Percentiles rank a stretch among this genome's conserved stretches.
Conservation (phyloP, 805 yeast species). For the Wickerhamia fluorescens region DNA sequence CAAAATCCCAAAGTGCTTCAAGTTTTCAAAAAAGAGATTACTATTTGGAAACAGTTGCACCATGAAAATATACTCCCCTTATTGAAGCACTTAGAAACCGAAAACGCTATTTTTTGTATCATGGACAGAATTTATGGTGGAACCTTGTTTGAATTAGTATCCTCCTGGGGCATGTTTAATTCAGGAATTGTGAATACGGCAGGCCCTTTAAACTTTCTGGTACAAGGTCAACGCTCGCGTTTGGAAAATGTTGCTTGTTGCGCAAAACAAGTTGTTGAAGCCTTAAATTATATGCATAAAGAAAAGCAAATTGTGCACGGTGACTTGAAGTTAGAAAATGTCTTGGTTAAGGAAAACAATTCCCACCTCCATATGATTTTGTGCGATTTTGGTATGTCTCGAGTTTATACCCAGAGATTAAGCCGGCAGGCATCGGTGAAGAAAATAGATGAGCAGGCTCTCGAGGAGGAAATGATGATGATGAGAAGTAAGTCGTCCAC, state of each 20-base stretch:
- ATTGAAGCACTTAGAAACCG: constrained; percentile 53
- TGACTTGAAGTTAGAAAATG: constrained; percentile 77
- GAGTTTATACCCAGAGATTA: constrained; percentile 23
- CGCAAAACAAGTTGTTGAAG: constrained; percentile 49
- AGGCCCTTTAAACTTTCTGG: constrained; percentile 22
- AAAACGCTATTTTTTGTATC: constrained; percentile 60
- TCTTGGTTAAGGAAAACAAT: constrained; percentile 44
- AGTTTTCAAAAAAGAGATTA: constrained; percentile 63
- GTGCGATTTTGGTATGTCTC: constrained; percentile 88
- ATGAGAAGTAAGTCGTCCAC: constrained; percentile 29
- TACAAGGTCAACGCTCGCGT: constrained; percentile 23
- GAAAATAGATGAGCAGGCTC: constrained; percentile 1
- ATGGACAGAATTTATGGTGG: constrained; percentile 69
- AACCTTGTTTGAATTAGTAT: constrained; percentile 69
- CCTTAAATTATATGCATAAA: constrained; percentile 52
- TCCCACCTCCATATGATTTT: constrained; percentile 39
- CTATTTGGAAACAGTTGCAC: constrained; percentile 64
- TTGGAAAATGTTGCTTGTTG: constrained; percentile 27
- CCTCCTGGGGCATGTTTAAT: constrained; percentile 51
- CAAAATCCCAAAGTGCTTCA: constrained; percentile 43
- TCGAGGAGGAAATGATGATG: constrained; percentile 11
- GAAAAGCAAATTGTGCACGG: constrained; percentile 64
- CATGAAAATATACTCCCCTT: constrained; percentile 64
- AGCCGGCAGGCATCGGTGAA: constrained; percentile 15
- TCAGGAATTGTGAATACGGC: constrained; percentile 17